Conservation (phyloP, 2,329 filamentous ascomycete species). For the Dendryphion nanum region DNA sequence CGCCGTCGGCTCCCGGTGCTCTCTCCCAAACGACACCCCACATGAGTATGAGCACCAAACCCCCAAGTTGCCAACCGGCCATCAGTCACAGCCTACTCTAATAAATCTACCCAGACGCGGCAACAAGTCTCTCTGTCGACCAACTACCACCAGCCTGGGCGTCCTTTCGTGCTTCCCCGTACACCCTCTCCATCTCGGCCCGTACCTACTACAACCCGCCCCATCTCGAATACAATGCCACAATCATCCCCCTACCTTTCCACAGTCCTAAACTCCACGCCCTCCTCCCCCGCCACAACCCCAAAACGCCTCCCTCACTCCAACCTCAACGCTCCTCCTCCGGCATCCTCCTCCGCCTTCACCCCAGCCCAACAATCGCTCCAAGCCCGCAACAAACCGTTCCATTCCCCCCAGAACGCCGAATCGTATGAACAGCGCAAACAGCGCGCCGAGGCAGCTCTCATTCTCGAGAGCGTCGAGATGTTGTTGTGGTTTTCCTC, state of each 20-base stretch:
- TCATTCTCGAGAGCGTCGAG: constrained; percentile 35
- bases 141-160: too few relatives aligned
- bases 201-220: too few relatives aligned
- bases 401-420: constrained; percentile 2
- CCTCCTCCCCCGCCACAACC: background rate
- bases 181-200: too few relatives aligned
- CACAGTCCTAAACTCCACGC: constrained; percentile 9
- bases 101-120: too few relatives aligned
- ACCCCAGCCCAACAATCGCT: constrained; percentile 23
- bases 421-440: constrained; percentile 30
- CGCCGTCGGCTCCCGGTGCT: too few relatives aligned
- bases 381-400: constrained; percentile 25
- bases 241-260: constrained; percentile 6
- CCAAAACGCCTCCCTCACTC: constrained; percentile 4
- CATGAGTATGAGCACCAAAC: too few relatives aligned
- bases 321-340: constrained; percentile 1
- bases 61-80: too few relatives aligned
- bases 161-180: too few relatives aligned
- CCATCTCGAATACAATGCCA: constrained; percentile 6
- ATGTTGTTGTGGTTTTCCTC: constrained; percentile 36
- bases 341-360: constrained; percentile 8
- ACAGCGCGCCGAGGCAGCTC: constrained; percentile 26
- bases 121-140: too few relatives aligned
- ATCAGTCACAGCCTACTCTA: too few relatives aligned
- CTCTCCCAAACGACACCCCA: too few relatives aligned